Evolutionary conservation across 2,329 filamentous ascomycete species (phyloP).

Genomic region (Bipolaris cookei): DNA sequence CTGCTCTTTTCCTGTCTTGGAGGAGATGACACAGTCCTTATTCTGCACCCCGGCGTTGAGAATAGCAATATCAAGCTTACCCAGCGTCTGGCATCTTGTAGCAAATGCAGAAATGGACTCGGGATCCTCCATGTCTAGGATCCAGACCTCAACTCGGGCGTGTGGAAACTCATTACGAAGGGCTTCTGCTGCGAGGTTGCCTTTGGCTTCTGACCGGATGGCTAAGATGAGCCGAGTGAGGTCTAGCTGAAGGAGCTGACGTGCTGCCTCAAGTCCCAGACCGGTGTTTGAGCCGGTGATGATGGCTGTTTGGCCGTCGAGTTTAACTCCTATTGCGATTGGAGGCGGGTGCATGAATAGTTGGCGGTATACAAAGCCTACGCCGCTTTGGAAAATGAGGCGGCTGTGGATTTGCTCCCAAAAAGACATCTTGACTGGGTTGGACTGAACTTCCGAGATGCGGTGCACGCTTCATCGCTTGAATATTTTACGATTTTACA

Average conservation of each 20-base stretch:
- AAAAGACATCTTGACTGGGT: neutral
- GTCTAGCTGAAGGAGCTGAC: slow-evolving; percentile 28
- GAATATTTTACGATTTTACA: neutral
- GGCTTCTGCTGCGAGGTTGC: slow-evolving; percentile 33
- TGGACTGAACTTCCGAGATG: neutral
- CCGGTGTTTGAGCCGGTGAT: slow-evolving; percentile 49
- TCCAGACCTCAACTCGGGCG: slow-evolving; percentile 34
- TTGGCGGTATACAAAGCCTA: slow-evolving; percentile 14
- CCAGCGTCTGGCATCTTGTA: slow-evolving; percentile 14
- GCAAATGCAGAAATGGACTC: slow-evolving; percentile 32
- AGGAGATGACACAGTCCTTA: slow-evolving; percentile 4
- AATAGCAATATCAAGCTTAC: slow-evolving; percentile 35
- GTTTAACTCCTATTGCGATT: slow-evolving; percentile 1
- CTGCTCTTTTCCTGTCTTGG: slow-evolving; percentile 37
- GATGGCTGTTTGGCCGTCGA: slow-evolving; percentile 47
- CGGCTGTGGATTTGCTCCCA: slow-evolving; percentile 10
- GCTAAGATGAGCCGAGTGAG: slow-evolving; percentile 38
- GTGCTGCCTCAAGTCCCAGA: slow-evolving; percentile 34
- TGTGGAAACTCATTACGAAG: slow-evolving; percentile 18
- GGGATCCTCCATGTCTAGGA: slow-evolving; percentile 35
- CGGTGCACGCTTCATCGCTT: neutral
- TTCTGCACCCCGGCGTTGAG: slow-evolving; percentile 46
- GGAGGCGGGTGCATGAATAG: slow-evolving; percentile 7
- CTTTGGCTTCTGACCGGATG: slow-evolving; percentile 35
- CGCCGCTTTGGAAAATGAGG: slow-evolving; percentile 11